Evolutionary conservation across 169 alveolate species (phyloP).

Genomic region (Cyclospora cayetanensis): DNA sequence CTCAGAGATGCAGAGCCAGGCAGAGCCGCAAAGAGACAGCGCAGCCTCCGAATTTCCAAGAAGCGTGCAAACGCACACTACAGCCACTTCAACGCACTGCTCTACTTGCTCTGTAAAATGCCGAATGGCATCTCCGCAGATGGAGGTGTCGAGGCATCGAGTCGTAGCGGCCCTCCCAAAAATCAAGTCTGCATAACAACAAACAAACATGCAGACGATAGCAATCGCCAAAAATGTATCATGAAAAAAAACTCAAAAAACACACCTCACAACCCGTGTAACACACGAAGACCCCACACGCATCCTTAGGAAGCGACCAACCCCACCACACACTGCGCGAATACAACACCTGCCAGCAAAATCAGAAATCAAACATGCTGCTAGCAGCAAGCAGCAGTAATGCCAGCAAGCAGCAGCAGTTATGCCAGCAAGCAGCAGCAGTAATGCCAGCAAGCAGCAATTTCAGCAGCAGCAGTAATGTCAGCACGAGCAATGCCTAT

Average conservation of each 20-base stretch:
- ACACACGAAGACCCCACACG: neutral
- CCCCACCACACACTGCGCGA: neutral
- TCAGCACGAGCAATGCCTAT: neutral
- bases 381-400: neutral
- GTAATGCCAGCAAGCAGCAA: neutral
- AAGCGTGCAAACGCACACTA: too few species aligned
- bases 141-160: neutral
- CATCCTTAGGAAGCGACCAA: neutral
- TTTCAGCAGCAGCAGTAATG: neutral
- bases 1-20: too few species aligned
- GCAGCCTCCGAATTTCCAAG: too few species aligned
- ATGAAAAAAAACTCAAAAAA: neutral
- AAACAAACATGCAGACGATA: too few species aligned
- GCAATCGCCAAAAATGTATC: too few species aligned
- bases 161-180: neutral
- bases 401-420: neutral
- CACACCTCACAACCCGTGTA: neutral
- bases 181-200: neutral
- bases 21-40: too few species aligned
- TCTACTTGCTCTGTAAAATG: neutral
- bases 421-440: neutral
- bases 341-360: neutral
- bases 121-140: neutral
- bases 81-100: too few species aligned
- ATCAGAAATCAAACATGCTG: neutral